Evolutionary conservation across 2,329 filamentous ascomycete species (phyloP).

Genomic region (Epichloe hybrida): DNA sequence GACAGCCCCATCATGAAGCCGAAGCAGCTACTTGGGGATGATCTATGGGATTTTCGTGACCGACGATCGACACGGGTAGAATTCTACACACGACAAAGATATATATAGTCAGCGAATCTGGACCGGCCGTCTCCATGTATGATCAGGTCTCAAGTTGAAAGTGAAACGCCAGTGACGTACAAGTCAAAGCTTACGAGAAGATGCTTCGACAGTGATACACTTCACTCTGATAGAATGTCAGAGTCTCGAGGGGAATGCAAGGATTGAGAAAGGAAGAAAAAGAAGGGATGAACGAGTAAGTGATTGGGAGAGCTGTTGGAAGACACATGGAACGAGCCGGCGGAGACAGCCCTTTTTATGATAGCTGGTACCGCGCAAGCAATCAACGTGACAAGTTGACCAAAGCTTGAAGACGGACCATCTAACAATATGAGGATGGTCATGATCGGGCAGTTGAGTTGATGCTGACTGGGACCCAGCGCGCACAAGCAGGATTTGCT

Average conservation of each 20-base stretch:
- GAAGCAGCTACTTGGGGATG: constrained; percentile 16
- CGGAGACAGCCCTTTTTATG: not conserved
- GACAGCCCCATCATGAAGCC: constrained; percentile 31
- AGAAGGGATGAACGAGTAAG: not conserved
- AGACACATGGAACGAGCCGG: not conserved
- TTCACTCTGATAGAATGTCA: not conserved
- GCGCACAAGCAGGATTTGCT: not conserved
- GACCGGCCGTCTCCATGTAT: not conserved
- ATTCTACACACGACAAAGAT: not conserved
- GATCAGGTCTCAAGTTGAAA: not conserved
- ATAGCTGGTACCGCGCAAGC: not conserved
- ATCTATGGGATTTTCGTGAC: not conserved
- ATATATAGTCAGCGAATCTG: not conserved
- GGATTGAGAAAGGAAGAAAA: not conserved
- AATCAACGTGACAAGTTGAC: not conserved
- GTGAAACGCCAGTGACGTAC: not conserved
- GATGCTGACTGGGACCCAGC: not conserved
- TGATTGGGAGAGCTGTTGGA: not conserved
- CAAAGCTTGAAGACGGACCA: not conserved
- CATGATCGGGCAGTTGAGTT: not conserved
- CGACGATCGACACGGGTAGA: not conserved
- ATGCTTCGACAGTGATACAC: not conserved
- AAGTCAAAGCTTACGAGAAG: not conserved
- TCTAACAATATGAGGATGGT: not conserved
- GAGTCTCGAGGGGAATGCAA: not conserved